Percentiles rank a stretch among this genome's conserved stretches.
Evolutionary conservation across 805 yeast genomes (phyloP).

Genomic region (Pichia ethanolica): DNA sequence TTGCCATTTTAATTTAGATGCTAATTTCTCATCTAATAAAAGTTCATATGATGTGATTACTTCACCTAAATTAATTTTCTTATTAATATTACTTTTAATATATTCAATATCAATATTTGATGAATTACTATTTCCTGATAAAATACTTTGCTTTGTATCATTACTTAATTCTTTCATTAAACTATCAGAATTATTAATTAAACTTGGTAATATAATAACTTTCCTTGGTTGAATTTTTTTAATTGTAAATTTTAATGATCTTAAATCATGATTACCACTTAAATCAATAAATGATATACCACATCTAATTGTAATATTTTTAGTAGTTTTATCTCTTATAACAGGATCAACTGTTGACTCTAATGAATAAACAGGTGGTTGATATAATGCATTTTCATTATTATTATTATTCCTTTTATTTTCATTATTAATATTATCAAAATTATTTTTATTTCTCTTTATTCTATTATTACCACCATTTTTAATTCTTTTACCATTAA

Average conservation of each 20-base stretch:
- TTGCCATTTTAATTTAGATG: conserved; percentile 72
- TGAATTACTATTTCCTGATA: conserved; percentile 13
- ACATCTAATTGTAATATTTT: conserved; percentile 48
- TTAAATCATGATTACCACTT: conserved; percentile 74
- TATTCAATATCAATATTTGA: conserved; percentile 21
- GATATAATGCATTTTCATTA: neutral
- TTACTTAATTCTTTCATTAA: conserved; percentile 16
- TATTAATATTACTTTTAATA: conserved; percentile 31
- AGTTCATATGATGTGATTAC: conserved; percentile 51
- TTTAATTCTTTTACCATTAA: conserved; percentile 21
- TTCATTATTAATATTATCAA: neutral
- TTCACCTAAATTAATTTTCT: conserved; percentile 42
- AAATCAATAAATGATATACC: conserved; percentile 71
- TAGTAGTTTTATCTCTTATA: conserved; percentile 5
- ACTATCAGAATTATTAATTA: conserved; percentile 17
- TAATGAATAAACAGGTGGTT: conserved; percentile 16
- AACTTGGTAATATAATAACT: conserved; percentile 40
- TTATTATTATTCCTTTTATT: neutral
- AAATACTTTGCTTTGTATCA: conserved; percentile 14
- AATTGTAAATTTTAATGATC: conserved; percentile 72
- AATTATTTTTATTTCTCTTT: conserved; percentile 21
- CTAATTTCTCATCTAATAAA: conserved; percentile 57
- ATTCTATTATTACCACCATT: conserved; percentile 13
- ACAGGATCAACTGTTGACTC: conserved; percentile 22
- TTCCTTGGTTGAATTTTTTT: conserved; percentile 74